phyloP scores from a whole-genome alignment of 768 basidiomycete species.

The Termitomyces heimii region DNA sequence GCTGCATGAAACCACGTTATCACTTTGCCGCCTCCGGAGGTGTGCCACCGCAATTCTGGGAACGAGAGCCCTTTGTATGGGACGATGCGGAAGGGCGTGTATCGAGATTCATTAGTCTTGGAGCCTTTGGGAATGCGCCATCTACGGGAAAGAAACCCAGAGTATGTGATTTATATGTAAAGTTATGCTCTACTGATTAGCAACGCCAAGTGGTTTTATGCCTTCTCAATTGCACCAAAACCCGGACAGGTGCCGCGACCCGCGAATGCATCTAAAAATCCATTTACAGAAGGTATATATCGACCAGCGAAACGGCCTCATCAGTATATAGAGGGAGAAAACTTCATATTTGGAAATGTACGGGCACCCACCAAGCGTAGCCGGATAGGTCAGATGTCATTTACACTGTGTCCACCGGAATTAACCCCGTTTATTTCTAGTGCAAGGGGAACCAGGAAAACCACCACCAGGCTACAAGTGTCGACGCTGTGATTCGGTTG shows the following conservation, averaged over 20 bases:
- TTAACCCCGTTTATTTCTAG: constrained; percentile 10
- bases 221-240: constrained; percentile 76
- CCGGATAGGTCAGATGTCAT: constrained; percentile 39
- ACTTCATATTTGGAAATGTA: constrained; percentile 66
- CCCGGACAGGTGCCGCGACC: constrained; percentile 37
- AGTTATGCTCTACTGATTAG: neutral
- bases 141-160: constrained; percentile 73
- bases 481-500: constrained; percentile 67
- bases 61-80: constrained; percentile 90
- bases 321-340: constrained; percentile 45
- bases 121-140: constrained; percentile 71
- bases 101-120: constrained; percentile 81
- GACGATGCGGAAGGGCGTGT: constrained; percentile 60
- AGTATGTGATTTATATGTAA: constrained; percentile 37
- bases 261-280: constrained; percentile 64
- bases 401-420: neutral
- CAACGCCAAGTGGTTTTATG: constrained; percentile 86
- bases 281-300: constrained; percentile 42
- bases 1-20: constrained; percentile 76
- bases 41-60: constrained; percentile 81
- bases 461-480: constrained; percentile 75
- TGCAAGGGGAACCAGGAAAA: constrained; percentile 41
- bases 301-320: constrained; percentile 48
- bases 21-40: constrained; percentile 71
- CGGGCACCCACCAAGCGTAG: constrained; percentile 52